A percentile compares a stretch with the other conserved stretches of the same genome.
Evolutionary conservation across 2,329 filamentous ascomycete genomes (phyloP).

Genomic region (Exutisphaerella laricina): DNA sequence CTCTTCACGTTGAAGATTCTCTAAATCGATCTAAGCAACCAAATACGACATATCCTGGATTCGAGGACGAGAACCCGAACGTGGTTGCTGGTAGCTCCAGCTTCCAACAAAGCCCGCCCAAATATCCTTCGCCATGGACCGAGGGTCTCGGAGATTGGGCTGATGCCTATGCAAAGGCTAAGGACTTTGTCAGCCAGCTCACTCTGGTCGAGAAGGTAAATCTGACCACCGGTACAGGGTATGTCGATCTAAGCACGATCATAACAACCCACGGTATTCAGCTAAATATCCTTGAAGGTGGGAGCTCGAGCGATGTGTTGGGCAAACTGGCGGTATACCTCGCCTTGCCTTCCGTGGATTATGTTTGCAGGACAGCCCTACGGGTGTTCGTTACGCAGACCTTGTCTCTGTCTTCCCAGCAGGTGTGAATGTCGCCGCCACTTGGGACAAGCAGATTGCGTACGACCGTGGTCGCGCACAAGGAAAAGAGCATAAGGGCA

Average conservation of each 20-base stretch:
- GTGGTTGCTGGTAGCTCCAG: constrained; percentile 22
- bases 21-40: constrained; percentile 13
- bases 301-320: constrained; percentile 32
- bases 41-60: constrained; percentile 27
- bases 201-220: constrained; percentile 34
- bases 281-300: constrained; percentile 7
- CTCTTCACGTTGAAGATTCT: not conserved
- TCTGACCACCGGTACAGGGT: constrained; percentile 45
- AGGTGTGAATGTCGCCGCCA: constrained; percentile 39
- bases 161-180: constrained; percentile 29
- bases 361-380: constrained; percentile 40
- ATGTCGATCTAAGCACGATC: not conserved
- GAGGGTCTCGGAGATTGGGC: constrained; percentile 43
- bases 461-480: constrained; percentile 32
- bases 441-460: constrained; percentile 39
- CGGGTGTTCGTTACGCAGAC: constrained; percentile 39
- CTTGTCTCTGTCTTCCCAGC: constrained; percentile 40
- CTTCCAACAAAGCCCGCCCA: constrained; percentile 25
- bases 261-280: not conserved
- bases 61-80: constrained; percentile 23
- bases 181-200: constrained; percentile 30
- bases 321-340: constrained; percentile 33
- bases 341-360: constrained; percentile 37
- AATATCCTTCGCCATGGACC: constrained; percentile 29
- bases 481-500: constrained; percentile 29